Percentiles rank a stretch among this genome's conserved stretches.
Conservation (phyloP, 1,139 yeast genomes). For the Casaregolazyma lundiana region DNA sequence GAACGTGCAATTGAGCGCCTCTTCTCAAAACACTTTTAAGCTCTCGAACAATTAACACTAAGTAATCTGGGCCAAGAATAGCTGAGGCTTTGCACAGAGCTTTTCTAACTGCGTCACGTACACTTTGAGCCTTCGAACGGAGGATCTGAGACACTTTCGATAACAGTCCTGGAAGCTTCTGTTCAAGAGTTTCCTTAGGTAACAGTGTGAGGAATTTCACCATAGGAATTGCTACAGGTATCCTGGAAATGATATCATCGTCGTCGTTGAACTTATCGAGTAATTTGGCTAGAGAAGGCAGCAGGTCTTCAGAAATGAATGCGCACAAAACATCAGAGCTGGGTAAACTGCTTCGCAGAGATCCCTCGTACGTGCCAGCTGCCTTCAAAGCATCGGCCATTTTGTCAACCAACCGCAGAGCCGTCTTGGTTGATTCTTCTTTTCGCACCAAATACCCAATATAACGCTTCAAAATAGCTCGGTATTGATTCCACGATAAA, state of each 20-base stretch:
- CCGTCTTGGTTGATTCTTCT: constrained; percentile 52
- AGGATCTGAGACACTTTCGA: constrained; percentile 84
- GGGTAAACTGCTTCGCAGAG: constrained; percentile 31
- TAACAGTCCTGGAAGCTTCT: constrained; percentile 72
- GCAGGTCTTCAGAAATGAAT: constrained; percentile 54
- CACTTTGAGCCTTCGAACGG: constrained; percentile 79
- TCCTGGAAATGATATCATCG: constrained; percentile 68
- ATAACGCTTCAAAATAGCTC: constrained; percentile 70
- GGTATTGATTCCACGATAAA: constrained; percentile 76
- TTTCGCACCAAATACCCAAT: constrained; percentile 51
- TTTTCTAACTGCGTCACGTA: constrained; percentile 82
- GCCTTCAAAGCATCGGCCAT: constrained; percentile 6
- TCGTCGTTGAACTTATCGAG: constrained; percentile 38
- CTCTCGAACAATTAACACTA: constrained; percentile 71
- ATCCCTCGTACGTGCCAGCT: constrained; percentile 18
- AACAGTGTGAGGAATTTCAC: constrained; percentile 66
- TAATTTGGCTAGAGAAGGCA: constrained; percentile 58
- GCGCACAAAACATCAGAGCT: constrained; percentile 42
- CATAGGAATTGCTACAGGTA: constrained; percentile 79
- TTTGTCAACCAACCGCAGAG: constrained; percentile 55
- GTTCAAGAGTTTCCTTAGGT: constrained; percentile 49
- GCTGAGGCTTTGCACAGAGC: constrained; percentile 62
- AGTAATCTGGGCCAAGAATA: constrained; percentile 67
- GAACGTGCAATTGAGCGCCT: constrained; percentile 92
- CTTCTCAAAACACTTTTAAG: constrained; percentile 72